These are phyloP conservation scores for Phytophthora citrophthora DNA, from an alignment of 352 stramenopile species.

Conservation along the genomic window DNA sequence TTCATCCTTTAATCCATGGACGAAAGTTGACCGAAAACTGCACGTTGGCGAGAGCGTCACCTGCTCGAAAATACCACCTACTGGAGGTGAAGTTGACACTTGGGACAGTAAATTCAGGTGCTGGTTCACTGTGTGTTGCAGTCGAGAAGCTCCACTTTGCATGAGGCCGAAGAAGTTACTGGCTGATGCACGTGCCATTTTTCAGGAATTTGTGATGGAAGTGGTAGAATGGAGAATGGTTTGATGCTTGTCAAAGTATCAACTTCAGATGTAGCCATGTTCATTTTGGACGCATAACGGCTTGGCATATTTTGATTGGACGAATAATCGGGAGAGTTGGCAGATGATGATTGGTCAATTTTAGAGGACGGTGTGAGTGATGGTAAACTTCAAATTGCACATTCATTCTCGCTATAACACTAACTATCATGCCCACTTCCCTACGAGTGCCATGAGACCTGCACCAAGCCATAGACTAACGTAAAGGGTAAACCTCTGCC, in stretches of 20 bases:
- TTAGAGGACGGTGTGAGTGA: slow-evolving; percentile 19
- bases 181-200: slow-evolving; percentile 28
- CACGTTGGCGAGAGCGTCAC: slow-evolving; percentile 21
- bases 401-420: slow-evolving; percentile 7
- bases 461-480: slow-evolving; percentile 52
- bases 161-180: slow-evolving; percentile 39
- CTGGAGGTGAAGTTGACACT: background rate
- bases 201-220: background rate
- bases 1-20: slow-evolving; percentile 1
- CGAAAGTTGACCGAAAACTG: slow-evolving; percentile 36
- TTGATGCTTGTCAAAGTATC: slow-evolving; percentile 13
- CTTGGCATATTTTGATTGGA: slow-evolving; percentile 32
- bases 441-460: slow-evolving; percentile 64
- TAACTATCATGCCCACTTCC: slow-evolving; percentile 62
- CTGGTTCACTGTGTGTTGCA: slow-evolving; percentile 47
- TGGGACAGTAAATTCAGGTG: slow-evolving; percentile 38
- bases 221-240: slow-evolving; percentile 15
- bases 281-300: slow-evolving; percentile 2
- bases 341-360: slow-evolving; percentile 23
- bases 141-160: slow-evolving; percentile 39
- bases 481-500: slow-evolving; percentile 49
- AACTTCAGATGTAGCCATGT: slow-evolving; percentile 32
- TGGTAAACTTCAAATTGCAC: slow-evolving; percentile 23
- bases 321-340: slow-evolving; percentile 14
- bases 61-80: slow-evolving; percentile 4